Evolutionary conservation across 208 protist species (phyloP), one percentile per base, ranked within the genome.

Genomic region (Wallacemonas sp.): DNA sequence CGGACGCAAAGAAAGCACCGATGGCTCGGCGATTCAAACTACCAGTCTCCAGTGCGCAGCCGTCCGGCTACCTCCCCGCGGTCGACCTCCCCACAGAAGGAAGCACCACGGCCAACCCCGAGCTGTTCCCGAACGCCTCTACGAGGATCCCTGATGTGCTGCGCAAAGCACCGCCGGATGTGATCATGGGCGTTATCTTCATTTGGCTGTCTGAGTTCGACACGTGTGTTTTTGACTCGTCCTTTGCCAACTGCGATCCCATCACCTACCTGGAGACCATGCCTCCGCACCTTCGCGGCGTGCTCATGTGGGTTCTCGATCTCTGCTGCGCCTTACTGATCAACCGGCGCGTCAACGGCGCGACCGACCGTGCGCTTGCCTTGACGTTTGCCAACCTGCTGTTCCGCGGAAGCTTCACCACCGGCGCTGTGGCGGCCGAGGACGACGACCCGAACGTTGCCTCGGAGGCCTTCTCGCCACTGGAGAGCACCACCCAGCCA

Each of bases 371-470:
- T 21, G 73, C 67, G 19, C 69, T 95, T 4, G 80, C 86, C 22
- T 61, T 95, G 48, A 92, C 89, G 9, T 92, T 95, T 67, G 79
- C 86, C 2, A 76, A 68, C 30, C 57, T 95, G 27, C 76, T 95
- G 27, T 75, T 79, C 67, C 76, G 80, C 3, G 66, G 45, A 24
- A 64, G 64, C 46, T 19, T 33, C 30, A 27, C 13, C 1, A 15
- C 62, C 3, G 66, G 63, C 29, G 65, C 73, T 38, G 46, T 59
- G 17, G 50, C 58, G 29, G 61, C 55, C 5, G 78, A 79, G 24
- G 68, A 64, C n/a, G 72, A 68, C 39, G 27, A 69, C 19, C 33
- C 33, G 10, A 57, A 59, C 27, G 65, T 42, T 33, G 61, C 63
- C n/a, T 66, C 66, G 34, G 54, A 60, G 32, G 73, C 60, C 32